A percentile compares a stretch with the other conserved stretches of the same genome.
phyloP scores from a whole-genome alignment of 305 asterid species.

The Caryopteris hybrid region DNA sequence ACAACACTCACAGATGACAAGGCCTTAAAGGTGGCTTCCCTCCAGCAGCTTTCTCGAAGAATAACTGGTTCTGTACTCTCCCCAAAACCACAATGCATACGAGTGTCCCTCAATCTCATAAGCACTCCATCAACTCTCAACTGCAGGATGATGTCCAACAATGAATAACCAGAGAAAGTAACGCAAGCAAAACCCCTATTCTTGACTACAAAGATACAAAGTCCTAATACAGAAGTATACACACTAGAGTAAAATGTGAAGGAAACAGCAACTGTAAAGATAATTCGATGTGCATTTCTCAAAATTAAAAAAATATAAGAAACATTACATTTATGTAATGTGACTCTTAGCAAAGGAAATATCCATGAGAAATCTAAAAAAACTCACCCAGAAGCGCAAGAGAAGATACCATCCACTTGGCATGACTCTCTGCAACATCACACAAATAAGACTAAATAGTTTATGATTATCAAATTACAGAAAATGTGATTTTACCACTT shows the following conservation, averaged over 20 bases:
- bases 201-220: slow-evolving; percentile 4
- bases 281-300: neutral
- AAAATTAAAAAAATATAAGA: slow-evolving; percentile 12
- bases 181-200: slow-evolving; percentile 2
- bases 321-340: neutral
- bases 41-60: slow-evolving; percentile 92
- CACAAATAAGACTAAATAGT: slow-evolving; percentile 10
- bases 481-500: slow-evolving; percentile 66
- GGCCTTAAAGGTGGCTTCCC: slow-evolving; percentile 73
- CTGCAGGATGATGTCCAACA: slow-evolving; percentile 39
- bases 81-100: slow-evolving; percentile 71
- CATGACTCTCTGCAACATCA: slow-evolving; percentile 85
- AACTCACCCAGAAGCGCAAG: slow-evolving; percentile 93
- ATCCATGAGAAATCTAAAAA: slow-evolving; percentile 6
- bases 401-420: slow-evolving; percentile 96
- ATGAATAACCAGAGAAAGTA: slow-evolving; percentile 21
- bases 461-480: slow-evolving; percentile 9
- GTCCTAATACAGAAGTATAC: slow-evolving; percentile 5
- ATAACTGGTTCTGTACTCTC: slow-evolving; percentile 51
- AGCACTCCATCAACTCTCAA: slow-evolving; percentile 98
- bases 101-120: slow-evolving; percentile 96
- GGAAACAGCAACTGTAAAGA: neutral
- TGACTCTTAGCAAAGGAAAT: slow-evolving; percentile 15
- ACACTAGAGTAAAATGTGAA: slow-evolving; percentile 8
- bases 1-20: slow-evolving; percentile 57